Base-by-base conservation (phyloP, 257 asterid genomes). In the Perilla frutescens region DNA sequence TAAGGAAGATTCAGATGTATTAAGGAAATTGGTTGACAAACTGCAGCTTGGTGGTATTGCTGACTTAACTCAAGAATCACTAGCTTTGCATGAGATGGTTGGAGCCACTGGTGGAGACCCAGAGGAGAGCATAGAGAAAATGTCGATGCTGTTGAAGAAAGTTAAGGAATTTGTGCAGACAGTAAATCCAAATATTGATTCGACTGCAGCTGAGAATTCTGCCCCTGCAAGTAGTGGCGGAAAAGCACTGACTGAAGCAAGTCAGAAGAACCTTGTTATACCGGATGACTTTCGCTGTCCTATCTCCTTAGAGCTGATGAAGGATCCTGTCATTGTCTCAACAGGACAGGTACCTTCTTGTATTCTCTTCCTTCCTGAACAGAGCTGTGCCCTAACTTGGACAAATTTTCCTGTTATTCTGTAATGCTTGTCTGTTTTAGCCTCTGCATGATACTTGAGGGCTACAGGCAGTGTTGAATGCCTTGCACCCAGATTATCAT, bases 271-370 rank as follows among this genome's bases (percentile, higher is more conserved):
- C 83, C 89, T 90, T 76, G 84, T 84, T 76, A 85, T 92, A 77
- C 99, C 99, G 3, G 98, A 92, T 70, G 99, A 95, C 82, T 95
- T 95, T 66, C 97, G 99, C 5, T 95, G 99, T 66, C 98, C 99
- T 58, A 89, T 92, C 77, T 95, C 98, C 49, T 84, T 92, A 66
- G 99, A 95, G 87, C 83, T 95, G 81, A 92, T 95, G 98, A 81
- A 74, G 77, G 99, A 95, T 81, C 99, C 99, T 44, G 99, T 92
- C 84, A 95, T 95, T 78, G 97, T 95, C 70, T 92, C 99, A 47
- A 92, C 99, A 0, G 98, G 99, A 47, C 98, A 95, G 98, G 99
- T 95, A 83, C 73, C 66, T 53, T 51, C 81, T 31, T 41, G 26
- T 61, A 48, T 76, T 34, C 64, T 63, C 74, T 69, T 12, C 29